Base-by-base conservation (phyloP, 2,329 filamentous ascomycete species). In the Clarireedia hainanense region DNA sequence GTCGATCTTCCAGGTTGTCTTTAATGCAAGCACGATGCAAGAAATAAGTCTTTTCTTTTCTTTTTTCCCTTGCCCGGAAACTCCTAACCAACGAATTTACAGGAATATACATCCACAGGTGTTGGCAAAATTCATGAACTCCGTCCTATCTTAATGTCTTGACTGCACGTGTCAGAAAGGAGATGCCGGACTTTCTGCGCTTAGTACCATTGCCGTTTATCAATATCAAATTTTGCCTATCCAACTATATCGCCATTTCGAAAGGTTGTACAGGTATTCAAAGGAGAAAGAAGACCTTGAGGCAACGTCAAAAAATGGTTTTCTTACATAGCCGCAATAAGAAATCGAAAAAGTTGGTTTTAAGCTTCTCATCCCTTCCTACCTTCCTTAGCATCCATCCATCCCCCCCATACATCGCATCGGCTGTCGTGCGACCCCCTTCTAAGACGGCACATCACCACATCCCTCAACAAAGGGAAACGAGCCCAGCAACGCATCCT, bases 241-340 rank as follows among this genome's bases (percentile, higher is more conserved):
- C 14, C 30, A 34, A 34, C 30, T 9, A 34, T 12, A 34, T 34
- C 30, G 30, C 30, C 30, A 12, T 34, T 12, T 34, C 12, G 30
- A 12, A 34, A 9, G 30, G 30, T 12, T 34, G 9, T 14, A 47
- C 12, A 27, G 27, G 26, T 15, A n/a, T 9, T 12, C 7, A 15
- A 15, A 24, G n/a, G 50, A 34, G 46, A 23, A 42, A 52, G 27
- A 24, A 24, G 20, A 20, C 20, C 2, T 20, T 20, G 20, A 20
- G 20, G 36, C 36, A 42, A n/a, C 17, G 37, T 20, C 23, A 20
- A n/a, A 20, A n/a, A 30, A 30, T 20, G 15, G 27, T 40, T 47
- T 48, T 49, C 27, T 30, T 36, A 39, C 12, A 26, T 49, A 48
- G 52, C 52, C 52, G 52, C 52, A 54, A n/a, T 42, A 54, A 54